Evolutionary conservation across 352 stramenopile species (phyloP).

Genomic region (Globisporangium okanoganense): DNA sequence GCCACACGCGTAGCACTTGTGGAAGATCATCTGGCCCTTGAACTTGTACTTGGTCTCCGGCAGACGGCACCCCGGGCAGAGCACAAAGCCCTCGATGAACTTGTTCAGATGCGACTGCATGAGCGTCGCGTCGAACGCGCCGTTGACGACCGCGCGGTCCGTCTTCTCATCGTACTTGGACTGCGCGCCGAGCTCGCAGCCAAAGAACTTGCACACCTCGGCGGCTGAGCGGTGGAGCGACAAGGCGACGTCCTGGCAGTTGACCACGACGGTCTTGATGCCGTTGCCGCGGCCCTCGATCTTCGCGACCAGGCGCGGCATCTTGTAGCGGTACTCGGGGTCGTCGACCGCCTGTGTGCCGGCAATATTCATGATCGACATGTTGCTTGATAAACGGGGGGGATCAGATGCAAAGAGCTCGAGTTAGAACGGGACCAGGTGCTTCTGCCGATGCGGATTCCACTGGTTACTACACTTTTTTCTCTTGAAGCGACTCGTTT

Average conservation of each 20-base stretch:
- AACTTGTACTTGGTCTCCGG: slow-evolving; percentile 99
- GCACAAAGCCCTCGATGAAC: slow-evolving; percentile 98
- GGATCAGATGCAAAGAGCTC: background rate
- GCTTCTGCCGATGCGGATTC: slow-evolving; percentile 20
- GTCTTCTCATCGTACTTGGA: slow-evolving; percentile 97
- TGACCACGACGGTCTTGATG: slow-evolving; percentile 99
- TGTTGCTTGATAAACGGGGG: slow-evolving; percentile 24
- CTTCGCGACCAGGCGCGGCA: slow-evolving; percentile 95
- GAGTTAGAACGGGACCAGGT: slow-evolving; percentile 36
- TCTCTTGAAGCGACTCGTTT: slow-evolving; percentile 80
- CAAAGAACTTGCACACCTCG: slow-evolving; percentile 99
- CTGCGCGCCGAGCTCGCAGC: slow-evolving; percentile 97
- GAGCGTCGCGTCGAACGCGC: slow-evolving; percentile 90
- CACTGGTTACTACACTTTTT: slow-evolving; percentile 46
- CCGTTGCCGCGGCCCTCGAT: slow-evolving; percentile 99
- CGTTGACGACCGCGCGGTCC: slow-evolving; percentile 96
- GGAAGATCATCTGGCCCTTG: slow-evolving; percentile 95
- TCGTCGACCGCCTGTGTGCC: slow-evolving; percentile 89
- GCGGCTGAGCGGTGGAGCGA: slow-evolving; percentile 92
- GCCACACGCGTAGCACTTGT: slow-evolving; percentile 98
- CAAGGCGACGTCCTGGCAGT: slow-evolving; percentile 94
- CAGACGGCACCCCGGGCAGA: slow-evolving; percentile 96
- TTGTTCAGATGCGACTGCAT: slow-evolving; percentile 96
- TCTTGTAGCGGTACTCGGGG: slow-evolving; percentile 98
- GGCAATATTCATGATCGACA: slow-evolving; percentile 91